These are phyloP conservation scores for Juncus inflexus DNA, from an alignment of 176 grass and related monocot genomes.

Conservation along the genomic window DNA sequence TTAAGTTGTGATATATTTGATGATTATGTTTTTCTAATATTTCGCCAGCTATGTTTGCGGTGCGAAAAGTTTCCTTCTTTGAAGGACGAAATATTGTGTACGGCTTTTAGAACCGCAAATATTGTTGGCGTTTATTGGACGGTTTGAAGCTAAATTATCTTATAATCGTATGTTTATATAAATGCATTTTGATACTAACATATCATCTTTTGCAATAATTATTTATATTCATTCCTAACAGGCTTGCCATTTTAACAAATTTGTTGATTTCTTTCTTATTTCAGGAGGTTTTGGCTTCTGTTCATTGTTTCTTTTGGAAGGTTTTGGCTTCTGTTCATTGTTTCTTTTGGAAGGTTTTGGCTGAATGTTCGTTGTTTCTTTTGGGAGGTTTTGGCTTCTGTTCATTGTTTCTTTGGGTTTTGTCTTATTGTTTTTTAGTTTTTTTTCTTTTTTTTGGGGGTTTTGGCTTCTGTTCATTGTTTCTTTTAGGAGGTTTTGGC, in stretches of 20 bases:
- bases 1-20: not conserved
- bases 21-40: not conserved
- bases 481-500: conserved; percentile 1
- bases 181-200: too few relatives aligned
- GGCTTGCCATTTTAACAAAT: too few relatives aligned
- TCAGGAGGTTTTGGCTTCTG: conserved; percentile 8
- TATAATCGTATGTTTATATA: not conserved
- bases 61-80: not conserved
- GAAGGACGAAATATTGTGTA: conserved; percentile 2
- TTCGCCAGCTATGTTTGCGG: conserved; percentile 1
- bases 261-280: not conserved
- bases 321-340: not conserved
- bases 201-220: too few relatives aligned
- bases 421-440: not conserved
- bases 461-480: not conserved
- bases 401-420: too few relatives aligned
- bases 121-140: not conserved
- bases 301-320: conserved; percentile 7
- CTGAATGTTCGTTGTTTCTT: conserved; percentile 19
- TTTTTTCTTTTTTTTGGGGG: conserved; percentile 9
- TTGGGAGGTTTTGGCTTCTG: conserved; percentile 5
- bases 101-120: conserved; percentile 4
- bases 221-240: too few relatives aligned
- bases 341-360: conserved; percentile 18
- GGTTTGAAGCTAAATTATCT: not conserved